Conservation (phyloP, 2,329 filamentous ascomycete species). For the Aschersonia sp. region DNA sequence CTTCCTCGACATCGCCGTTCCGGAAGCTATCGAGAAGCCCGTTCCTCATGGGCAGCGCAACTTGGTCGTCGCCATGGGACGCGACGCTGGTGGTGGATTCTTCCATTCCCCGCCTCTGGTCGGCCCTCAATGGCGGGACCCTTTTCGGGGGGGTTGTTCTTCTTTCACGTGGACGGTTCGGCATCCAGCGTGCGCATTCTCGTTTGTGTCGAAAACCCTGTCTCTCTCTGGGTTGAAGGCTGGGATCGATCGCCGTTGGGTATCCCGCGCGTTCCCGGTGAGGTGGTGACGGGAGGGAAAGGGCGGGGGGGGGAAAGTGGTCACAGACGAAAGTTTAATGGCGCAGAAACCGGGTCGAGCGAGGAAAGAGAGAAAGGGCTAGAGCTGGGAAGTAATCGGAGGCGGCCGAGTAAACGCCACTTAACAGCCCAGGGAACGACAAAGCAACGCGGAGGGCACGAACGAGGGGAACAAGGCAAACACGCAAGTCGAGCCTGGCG, state of each 20-base stretch:
- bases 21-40: constrained; percentile 2
- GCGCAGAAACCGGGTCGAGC: not conserved
- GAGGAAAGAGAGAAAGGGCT: not conserved
- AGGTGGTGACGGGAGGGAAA: not conserved
- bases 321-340: too few relatives aligned
- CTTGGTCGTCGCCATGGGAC: constrained; percentile 1
- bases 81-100: not conserved
- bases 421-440: not conserved
- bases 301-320: not conserved
- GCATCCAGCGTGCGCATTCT: constrained; percentile 4
- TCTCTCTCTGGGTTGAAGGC: not conserved
- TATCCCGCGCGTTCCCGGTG: too few relatives aligned
- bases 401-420: not conserved
- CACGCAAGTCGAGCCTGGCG: too few relatives aligned
- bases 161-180: not conserved
- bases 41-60: constrained; percentile 3
- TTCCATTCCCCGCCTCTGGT: constrained; percentile 3
- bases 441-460: not conserved
- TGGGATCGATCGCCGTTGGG: too few relatives aligned
- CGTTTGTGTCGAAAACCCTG: not conserved
- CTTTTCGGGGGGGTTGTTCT: too few relatives aligned
- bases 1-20: constrained; percentile 3
- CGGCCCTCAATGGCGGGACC: not conserved
- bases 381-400: not conserved
- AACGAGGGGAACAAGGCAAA: too few relatives aligned